Percentiles rank a stretch among this genome's conserved stretches.
phyloP scores from a whole-genome alignment of 2,329 filamentous ascomycete species.

The Paracoccidioides lutzii region DNA sequence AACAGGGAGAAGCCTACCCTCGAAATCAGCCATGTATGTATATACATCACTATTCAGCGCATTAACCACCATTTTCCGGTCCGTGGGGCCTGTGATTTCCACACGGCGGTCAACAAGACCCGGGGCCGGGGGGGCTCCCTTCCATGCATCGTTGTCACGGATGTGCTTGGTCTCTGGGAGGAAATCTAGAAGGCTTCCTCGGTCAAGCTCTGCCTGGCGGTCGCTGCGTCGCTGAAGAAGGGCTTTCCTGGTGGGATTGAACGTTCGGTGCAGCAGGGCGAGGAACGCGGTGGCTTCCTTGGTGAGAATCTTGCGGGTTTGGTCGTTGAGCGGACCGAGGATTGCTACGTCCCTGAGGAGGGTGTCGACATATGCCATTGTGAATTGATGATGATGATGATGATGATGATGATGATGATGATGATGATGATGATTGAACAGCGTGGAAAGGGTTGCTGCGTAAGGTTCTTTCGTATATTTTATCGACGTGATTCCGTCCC shows the following conservation, averaged over 20 bases:
- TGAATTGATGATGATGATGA: constrained; percentile 13
- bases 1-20: constrained; percentile 51
- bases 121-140: constrained; percentile 77
- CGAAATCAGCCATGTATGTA: constrained; percentile 99
- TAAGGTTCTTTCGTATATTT: too few relatives aligned
- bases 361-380: constrained; percentile 57
- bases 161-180: constrained; percentile 91
- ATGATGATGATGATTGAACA: neutral
- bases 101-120: constrained; percentile 86
- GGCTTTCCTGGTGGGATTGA: constrained; percentile 77
- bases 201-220: constrained; percentile 87
- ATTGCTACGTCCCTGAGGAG: constrained; percentile 82
- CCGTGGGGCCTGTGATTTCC: constrained; percentile 94
- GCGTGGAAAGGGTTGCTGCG: too few relatives aligned
- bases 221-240: constrained; percentile 75
- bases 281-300: constrained; percentile 86
- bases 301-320: constrained; percentile 80
- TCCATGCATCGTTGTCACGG: constrained; percentile 88
- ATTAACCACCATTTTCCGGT: constrained; percentile 98
- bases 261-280: constrained; percentile 84
- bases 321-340: constrained; percentile 63
- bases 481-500: too few relatives aligned
- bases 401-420: neutral
- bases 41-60: constrained; percentile 90
- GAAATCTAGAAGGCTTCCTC: constrained; percentile 80